Base-by-base conservation (phyloP, 2,329 filamentous ascomycete species). In the Microdochium trichocladiopsis region DNA sequence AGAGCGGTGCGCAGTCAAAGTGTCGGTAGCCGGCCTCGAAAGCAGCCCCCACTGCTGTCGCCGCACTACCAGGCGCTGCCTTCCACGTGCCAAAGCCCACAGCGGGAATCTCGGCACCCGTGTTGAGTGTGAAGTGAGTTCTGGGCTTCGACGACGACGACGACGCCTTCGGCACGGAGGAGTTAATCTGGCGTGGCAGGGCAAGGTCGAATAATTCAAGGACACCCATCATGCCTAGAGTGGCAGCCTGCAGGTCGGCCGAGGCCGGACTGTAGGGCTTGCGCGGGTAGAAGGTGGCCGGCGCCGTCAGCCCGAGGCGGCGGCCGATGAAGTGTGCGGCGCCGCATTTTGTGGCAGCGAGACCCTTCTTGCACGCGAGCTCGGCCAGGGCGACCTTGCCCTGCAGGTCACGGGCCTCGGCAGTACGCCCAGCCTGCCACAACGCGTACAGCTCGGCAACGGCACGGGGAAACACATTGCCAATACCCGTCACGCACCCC, bases 361-460 rank as follows among this genome's bases (percentile, higher is more conserved):
- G 68, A 0, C 71, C 68, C 60, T 77, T 75, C 59, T 77, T 77
- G 55, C 75, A 78, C 0, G 75, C 74, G 68, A 72, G 75, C 55
- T 78, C 75, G 1, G 74, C 74, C 48, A 73, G 69, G 1, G 75
- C 72, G 0, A 77, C 69, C 2, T 69, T 54, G 2, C 68, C 68
- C 48, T 77, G 75, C 25, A 76, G 57, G 24, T 58, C 61, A 21
- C 58, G 62, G 1, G 72, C 72, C 49, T 73, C 70, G 0, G 70
- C 65, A 1, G 64, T 48, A 51, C 64, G 62, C 0, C 72, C 72
- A 0, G 58, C 63, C 9, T 63, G 65, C 66, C 69, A 77, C 0
- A 74, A 55, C 25, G 71, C 66, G 51, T 70, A 76, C 0, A 77
- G 59, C 1, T 58, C 63, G 0, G 72, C 63, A 1, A 70, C 72